Percentiles rank a stretch among this genome's conserved stretches.
Conservation (phyloP, 805 yeast species). For the Metschnikowia kunwiensis region DNA sequence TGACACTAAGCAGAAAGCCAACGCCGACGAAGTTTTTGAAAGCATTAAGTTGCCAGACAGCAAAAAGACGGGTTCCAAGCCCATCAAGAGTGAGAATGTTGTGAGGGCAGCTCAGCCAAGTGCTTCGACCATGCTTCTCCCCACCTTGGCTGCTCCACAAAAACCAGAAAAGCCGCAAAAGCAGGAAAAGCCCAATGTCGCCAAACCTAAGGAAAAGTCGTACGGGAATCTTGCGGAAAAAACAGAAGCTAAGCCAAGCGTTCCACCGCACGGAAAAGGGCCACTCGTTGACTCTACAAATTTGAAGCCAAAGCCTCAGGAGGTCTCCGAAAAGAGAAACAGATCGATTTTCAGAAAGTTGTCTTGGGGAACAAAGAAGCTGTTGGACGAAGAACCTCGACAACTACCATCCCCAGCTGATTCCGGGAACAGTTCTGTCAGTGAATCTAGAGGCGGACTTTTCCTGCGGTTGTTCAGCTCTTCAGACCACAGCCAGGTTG, state of each 20-base stretch:
- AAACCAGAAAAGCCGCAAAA: constrained; percentile 15
- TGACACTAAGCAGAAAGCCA: constrained; percentile 5
- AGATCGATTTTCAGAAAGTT: constrained; percentile 48
- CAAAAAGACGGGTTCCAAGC: constrained; percentile 12
- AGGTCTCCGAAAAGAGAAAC: constrained; percentile 26
- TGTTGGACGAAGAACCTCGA: constrained; percentile 26
- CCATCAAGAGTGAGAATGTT: constrained; percentile 1
- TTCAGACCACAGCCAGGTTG: constrained; percentile 20
- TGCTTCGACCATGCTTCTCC: constrained; percentile 36
- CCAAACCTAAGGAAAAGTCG: constrained; percentile 1
- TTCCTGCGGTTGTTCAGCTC: constrained; percentile 42
- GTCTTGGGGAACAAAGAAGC: constrained; percentile 47
- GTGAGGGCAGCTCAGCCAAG: constrained; percentile 26
- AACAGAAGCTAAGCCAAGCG: neutral
- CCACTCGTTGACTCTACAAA: constrained; percentile 34
- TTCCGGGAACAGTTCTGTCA: constrained; percentile 25
- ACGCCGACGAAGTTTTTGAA: constrained; percentile 35
- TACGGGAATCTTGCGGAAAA: constrained; percentile 7
- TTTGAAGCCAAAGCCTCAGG: constrained; percentile 7
- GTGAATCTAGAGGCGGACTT: constrained; percentile 13
- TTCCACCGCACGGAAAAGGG: constrained; percentile 2
- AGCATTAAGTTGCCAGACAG: constrained; percentile 49
- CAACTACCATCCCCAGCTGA: constrained; percentile 25
- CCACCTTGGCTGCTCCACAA: constrained; percentile 18
- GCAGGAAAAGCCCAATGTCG: neutral